phyloP scores from a whole-genome alignment of 2,329 filamentous ascomycete genomes.

The Aureobasidium leucospermi region DNA sequence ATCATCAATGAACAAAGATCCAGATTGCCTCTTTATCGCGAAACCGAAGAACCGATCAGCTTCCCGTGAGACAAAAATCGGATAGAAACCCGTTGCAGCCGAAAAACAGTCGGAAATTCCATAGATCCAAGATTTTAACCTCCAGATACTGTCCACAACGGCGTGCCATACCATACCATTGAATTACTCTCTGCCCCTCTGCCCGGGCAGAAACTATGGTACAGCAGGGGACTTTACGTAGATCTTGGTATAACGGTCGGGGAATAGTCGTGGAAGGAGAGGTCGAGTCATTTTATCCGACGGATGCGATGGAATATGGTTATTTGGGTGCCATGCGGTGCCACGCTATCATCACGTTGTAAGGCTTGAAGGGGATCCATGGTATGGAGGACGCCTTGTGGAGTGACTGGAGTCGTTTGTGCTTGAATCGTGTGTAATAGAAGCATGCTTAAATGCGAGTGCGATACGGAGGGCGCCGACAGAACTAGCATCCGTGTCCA shows the following conservation, averaged over 20 bases:
- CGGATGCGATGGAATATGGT: neutral
- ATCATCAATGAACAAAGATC: no score
- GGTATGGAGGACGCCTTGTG: neutral
- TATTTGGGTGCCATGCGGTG: neutral
- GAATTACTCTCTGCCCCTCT: no score
- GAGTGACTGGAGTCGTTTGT: neutral
- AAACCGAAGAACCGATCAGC: no score
- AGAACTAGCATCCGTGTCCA: neutral
- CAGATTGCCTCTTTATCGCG: no score
- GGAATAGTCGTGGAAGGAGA: neutral
- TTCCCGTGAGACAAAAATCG: no score
- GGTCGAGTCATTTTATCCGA: neutral
- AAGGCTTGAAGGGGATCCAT: neutral
- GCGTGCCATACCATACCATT: no score
- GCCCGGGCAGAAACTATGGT: no score
- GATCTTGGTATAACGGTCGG: neutral
- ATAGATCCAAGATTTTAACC: no score
- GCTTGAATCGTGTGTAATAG: neutral
- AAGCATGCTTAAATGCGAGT: neutral
- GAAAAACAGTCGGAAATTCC: no score
- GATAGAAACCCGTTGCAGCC: no score
- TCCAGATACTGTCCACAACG: no score
- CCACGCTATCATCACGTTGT: neutral
- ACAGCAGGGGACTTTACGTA: no score
- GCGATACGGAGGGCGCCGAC: neutral